Percentiles rank a stretch among this genome's conserved stretches.
Conservation (phyloP, 371 early-diverging fungal species). For the Apophysomyces elegans region DNA sequence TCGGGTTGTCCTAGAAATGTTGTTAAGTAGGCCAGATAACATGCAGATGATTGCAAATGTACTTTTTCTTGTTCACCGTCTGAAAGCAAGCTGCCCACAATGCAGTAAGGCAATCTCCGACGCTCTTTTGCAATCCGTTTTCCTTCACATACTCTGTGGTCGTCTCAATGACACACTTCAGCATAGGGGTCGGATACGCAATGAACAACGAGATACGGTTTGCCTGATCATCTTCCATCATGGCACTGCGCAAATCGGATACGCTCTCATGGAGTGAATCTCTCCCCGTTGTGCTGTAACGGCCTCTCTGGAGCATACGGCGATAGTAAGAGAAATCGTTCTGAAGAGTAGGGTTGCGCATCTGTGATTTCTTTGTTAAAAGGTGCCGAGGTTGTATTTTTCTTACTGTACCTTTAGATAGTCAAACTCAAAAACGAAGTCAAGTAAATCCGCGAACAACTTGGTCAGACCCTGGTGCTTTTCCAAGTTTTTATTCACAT, state of each 20-base stretch:
- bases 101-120: constrained; percentile 68
- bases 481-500: constrained; percentile 70
- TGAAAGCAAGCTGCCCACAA: constrained; percentile 74
- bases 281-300: constrained; percentile 23
- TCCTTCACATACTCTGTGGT: constrained; percentile 60
- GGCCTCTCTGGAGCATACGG: constrained; percentile 81
- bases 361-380: constrained; percentile 48
- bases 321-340: constrained; percentile 98
- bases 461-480: constrained; percentile 77
- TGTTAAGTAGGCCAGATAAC: not conserved
- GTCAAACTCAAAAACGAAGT: constrained; percentile 90
- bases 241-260: constrained; percentile 62
- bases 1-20: constrained; percentile 37
- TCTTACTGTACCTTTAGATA: constrained; percentile 70
- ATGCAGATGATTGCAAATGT: constrained; percentile 9
- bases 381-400: not conserved
- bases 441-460: constrained; percentile 79
- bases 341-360: constrained; percentile 89
- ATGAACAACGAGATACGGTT: constrained; percentile 94
- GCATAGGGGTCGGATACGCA: constrained; percentile 93
- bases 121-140: constrained; percentile 54
- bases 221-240: constrained; percentile 86
- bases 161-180: constrained; percentile 82
- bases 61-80: constrained; percentile 64
- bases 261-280: constrained; percentile 20